These are phyloP conservation scores for Leccinellum rugosiceps DNA, from an alignment of 768 basidiomycete species.

Conservation along the genomic window DNA sequence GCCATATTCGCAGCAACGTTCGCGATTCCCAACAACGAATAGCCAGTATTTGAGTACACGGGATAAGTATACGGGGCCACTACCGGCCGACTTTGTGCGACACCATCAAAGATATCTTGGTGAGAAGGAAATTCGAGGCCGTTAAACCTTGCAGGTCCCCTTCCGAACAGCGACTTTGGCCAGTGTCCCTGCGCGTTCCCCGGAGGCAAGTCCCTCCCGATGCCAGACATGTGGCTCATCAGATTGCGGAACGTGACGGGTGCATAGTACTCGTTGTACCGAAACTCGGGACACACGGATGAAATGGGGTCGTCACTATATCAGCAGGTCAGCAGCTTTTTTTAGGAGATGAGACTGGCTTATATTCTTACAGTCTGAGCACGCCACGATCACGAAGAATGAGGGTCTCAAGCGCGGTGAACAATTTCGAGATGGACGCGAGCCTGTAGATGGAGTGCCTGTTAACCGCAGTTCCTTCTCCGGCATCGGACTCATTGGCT, in stretches of 20 bases:
- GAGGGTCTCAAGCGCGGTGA: conserved; percentile 45
- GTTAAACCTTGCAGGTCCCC: conserved; percentile 28
- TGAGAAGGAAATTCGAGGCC: conserved; percentile 32
- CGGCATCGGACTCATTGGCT: conserved; percentile 41
- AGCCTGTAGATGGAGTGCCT: conserved; percentile 49
- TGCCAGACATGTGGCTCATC: conserved; percentile 38
- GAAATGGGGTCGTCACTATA: conserved; percentile 49
- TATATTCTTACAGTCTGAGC: conserved; percentile 34
- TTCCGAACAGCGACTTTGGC: conserved; percentile 35
- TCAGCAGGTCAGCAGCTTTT: not conserved
- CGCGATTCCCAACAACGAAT: conserved; percentile 33
- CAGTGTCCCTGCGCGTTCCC: conserved; percentile 34
- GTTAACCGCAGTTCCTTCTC: conserved; percentile 26
- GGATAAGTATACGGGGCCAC: conserved; percentile 44
- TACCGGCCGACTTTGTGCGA: conserved; percentile 38
- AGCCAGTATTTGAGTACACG: conserved; percentile 41
- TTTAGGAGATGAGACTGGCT: not conserved
- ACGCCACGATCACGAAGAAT: conserved; percentile 46
- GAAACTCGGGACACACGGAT: conserved; percentile 21
- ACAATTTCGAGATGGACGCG: conserved; percentile 52
- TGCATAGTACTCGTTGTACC: conserved; percentile 17
- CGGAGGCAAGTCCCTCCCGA: conserved; percentile 36
- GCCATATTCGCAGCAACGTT: conserved; percentile 33
- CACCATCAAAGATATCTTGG: conserved; percentile 33
- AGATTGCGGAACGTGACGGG: conserved; percentile 40